Evolutionary conservation across 768 basidiomycete species (phyloP).

Genomic region (Nidularia pulvinata): DNA sequence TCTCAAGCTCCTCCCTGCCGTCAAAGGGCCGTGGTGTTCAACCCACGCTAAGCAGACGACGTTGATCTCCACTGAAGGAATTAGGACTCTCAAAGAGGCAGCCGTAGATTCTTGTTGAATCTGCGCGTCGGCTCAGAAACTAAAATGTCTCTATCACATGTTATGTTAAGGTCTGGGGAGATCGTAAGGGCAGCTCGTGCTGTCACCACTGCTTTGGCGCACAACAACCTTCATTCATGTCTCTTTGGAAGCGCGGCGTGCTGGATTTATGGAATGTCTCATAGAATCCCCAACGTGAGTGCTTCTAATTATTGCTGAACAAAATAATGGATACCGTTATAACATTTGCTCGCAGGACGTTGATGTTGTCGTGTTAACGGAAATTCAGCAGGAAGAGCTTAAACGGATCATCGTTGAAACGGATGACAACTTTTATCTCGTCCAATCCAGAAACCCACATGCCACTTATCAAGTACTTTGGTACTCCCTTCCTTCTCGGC

Average conservation of each 20-base stretch:
- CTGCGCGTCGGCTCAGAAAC: no score
- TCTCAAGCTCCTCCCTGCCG: no score
- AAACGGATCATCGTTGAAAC: constrained; percentile 1
- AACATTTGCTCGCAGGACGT: constrained; percentile 36
- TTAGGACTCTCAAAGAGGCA: no score
- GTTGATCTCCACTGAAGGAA: no score
- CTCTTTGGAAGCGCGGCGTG: constrained; percentile 38
- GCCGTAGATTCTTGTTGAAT: no score
- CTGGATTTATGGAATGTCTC: constrained; percentile 30
- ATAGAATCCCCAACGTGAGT: constrained; percentile 32
- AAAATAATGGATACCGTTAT: not conserved
- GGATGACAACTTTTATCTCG: constrained; percentile 9
- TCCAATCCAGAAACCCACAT: constrained; percentile 3
- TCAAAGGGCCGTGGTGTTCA: no score
- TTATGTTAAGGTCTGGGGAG: not conserved
- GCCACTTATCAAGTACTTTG: constrained; percentile 7
- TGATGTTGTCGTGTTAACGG: constrained; percentile 26
- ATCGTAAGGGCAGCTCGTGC: constrained; percentile 24
- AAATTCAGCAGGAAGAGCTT: constrained; percentile 2
- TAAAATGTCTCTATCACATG: not conserved
- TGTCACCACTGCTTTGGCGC: constrained; percentile 17
- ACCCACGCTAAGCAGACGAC: no score
- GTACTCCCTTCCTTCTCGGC: not conserved
- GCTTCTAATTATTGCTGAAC: not conserved
- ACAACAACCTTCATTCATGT: constrained; percentile 20